phyloP scores from a whole-genome alignment of 345 rosid genomes.

The Populus nigra region DNA sequence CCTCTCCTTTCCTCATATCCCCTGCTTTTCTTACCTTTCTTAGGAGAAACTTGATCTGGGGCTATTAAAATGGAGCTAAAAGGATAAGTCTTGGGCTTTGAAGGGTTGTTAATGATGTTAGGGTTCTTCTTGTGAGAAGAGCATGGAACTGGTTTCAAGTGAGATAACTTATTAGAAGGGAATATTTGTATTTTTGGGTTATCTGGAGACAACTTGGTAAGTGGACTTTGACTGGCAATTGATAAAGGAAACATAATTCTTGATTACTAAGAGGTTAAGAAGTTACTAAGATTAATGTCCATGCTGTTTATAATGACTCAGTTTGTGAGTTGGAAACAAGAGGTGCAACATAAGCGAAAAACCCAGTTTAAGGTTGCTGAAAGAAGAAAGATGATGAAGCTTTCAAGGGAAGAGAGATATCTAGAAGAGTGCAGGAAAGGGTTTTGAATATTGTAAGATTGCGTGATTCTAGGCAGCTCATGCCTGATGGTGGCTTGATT shows the following conservation, averaged over 20 bases:
- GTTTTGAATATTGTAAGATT: neutral
- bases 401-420: neutral
- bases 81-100: conserved; percentile 22
- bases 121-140: conserved; percentile 19
- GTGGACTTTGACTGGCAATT: conserved; percentile 5
- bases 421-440: conserved; percentile 3
- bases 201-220: conserved; percentile 1
- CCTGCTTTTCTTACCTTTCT: conserved; percentile 18
- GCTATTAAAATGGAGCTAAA: conserved; percentile 25
- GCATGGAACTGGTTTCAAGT: conserved; percentile 5
- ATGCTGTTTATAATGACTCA: neutral
- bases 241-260: conserved; percentile 15
- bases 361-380: neutral
- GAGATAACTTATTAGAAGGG: neutral
- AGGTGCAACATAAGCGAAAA: neutral
- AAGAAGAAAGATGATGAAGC: neutral
- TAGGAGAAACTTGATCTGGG: conserved; percentile 36
- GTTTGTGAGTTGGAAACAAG: neutral
- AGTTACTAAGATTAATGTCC: neutral
- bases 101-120: conserved; percentile 18
- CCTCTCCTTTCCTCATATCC: conserved; percentile 26
- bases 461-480: neutral
- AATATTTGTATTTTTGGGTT: conserved; percentile 5
- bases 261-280: neutral
- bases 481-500: neutral